Evolutionary conservation across 495 filamentous ascomycete genomes (phyloP).

Genomic region (Sordaria brevicollis): DNA sequence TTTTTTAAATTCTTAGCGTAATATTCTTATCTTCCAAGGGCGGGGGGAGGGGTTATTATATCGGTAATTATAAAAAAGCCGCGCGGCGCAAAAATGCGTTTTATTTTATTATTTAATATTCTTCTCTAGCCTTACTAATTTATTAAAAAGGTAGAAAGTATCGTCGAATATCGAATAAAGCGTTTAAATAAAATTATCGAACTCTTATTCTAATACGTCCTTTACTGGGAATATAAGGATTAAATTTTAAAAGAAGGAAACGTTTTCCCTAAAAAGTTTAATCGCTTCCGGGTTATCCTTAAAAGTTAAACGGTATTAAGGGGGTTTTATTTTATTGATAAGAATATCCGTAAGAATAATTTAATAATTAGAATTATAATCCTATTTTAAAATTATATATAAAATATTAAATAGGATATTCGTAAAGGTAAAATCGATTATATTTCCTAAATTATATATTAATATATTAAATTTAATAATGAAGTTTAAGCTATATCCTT

Average conservation of each 20-base stretch:
- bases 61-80: too few species aligned
- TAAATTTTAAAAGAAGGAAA: neutral
- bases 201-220: fast-evolving
- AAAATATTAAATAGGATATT: neutral
- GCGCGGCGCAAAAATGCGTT: too few species aligned
- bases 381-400: too few species aligned
- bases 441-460: neutral
- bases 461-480: too few species aligned
- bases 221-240: neutral
- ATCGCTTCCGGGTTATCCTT: neutral
- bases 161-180: neutral
- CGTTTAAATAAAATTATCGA: neutral
- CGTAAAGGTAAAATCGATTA: neutral
- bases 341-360: neutral
- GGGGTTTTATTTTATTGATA: neutral
- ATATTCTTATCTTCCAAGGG: too few species aligned
- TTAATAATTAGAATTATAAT: neutral
- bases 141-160: too few species aligned
- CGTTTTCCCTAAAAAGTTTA: neutral
- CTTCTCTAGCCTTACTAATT: too few species aligned
- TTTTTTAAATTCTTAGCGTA: too few species aligned
- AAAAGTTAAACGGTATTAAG: neutral
- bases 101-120: too few species aligned
- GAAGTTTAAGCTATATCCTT: too few species aligned
- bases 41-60: too few species aligned